These are phyloP conservation scores for Boletus rubescentipes DNA, from an alignment of 768 basidiomycete genomes.

Conservation along the genomic window DNA sequence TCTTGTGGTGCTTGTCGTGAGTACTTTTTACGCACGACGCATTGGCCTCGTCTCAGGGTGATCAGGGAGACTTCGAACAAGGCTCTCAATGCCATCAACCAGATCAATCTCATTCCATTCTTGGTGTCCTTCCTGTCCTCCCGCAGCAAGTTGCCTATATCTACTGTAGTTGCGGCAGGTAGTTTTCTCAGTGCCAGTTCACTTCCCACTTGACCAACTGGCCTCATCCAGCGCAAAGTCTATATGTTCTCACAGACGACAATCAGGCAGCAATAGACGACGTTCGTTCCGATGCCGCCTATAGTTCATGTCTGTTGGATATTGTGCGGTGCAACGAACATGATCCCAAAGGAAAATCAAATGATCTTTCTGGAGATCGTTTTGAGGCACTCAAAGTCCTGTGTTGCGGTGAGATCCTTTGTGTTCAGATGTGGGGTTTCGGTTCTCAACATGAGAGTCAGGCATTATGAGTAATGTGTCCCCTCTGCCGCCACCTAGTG, in stretches of 20 bases:
- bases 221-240: slow-evolving; percentile 67
- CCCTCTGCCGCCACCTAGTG: slow-evolving; percentile 69
- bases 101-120: slow-evolving; percentile 75
- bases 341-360: slow-evolving; percentile 37
- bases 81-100: slow-evolving; percentile 74
- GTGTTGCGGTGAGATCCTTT: slow-evolving; percentile 55
- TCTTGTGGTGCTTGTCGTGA: slow-evolving; percentile 93
- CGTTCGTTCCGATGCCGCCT: slow-evolving; percentile 57
- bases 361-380: slow-evolving; percentile 48
- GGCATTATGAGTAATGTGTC: slow-evolving; percentile 77
- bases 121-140: slow-evolving; percentile 86
- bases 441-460: slow-evolving; percentile 26
- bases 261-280: slow-evolving; percentile 74
- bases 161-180: slow-evolving; percentile 83
- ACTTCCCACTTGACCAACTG: neutral
- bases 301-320: slow-evolving; percentile 63
- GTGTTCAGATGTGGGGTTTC: neutral
- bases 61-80: slow-evolving; percentile 89
- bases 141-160: slow-evolving; percentile 62
- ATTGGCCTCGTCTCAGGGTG: slow-evolving; percentile 20
- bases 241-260: slow-evolving; percentile 92
- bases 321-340: slow-evolving; percentile 46
- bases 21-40: slow-evolving; percentile 33
- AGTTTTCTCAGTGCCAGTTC: slow-evolving; percentile 11
- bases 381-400: slow-evolving; percentile 59